Evolutionary conservation across 371 early-diverging fungal species (phyloP), one percentile per base, ranked within the genome.

Genomic region (Choanephora cucurbitarum): DNA sequence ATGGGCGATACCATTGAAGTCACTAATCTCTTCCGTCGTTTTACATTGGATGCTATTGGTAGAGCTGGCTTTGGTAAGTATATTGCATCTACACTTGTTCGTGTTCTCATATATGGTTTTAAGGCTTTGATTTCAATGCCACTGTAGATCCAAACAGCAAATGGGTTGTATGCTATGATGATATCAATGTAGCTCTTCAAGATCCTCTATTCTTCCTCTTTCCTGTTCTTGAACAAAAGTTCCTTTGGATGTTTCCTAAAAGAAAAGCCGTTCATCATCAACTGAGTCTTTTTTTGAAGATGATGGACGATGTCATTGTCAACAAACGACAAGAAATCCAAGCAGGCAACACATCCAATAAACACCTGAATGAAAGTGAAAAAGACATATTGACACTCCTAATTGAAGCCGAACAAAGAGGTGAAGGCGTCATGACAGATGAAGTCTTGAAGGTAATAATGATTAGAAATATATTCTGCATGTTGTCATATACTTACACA

Each of bases 361-460:
- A 52, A 0, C 18, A 17, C 0, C 43, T 40, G 3, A 73, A 81
- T 17, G 78, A 81, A 28, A 70, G 69, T 42, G 77, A 76, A 45
- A 71, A 60, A 4, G 83, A 82, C 33, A 57, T 82, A 49, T 62
- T 84, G 34, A 73, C 80, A 2, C 55, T 84, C 61, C 73, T 82
- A 80, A 33, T 82, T 32, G 75, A 80, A 55, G 61, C 69, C 44
- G 71, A 69, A 45, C 45, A 59, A 23, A 43, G 59, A 23, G 70
- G 69, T 6, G 72, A 62, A 37, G 67, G 50, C 9, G 48, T 48
- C n/a, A 23, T 73, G 32, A 50, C 75, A 1, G 53, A 70, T 43
- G 72, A 70, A 46, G 77, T 78, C 19, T 40, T 71, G 42, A 65
- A 43, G 68, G 75, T 67, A 49, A n/a, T n/a, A n/a, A n/a, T n/a